A percentile compares a stretch with the other conserved stretches of the same genome.
These are phyloP conservation scores for Mycosarcoma mackinlayi DNA, from an alignment of 1,284 basidiomycete genomes.

Conservation along the genomic window DNA sequence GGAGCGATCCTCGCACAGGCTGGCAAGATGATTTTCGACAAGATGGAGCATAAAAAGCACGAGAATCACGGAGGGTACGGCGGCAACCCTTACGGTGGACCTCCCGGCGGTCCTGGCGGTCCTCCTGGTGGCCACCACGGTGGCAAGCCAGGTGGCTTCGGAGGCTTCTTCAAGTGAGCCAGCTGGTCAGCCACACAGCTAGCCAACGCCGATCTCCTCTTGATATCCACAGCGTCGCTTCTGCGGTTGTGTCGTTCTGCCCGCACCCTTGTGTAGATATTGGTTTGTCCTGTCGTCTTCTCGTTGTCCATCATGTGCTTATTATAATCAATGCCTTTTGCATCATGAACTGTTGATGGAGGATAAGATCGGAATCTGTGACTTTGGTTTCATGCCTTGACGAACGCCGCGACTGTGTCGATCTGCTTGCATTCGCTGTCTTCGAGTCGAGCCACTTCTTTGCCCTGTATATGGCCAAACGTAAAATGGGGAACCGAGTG, in stretches of 20 bases:
- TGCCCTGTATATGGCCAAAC: constrained; percentile 40
- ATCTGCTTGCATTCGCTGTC: constrained; percentile 44
- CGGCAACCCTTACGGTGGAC: constrained; percentile 32
- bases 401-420: constrained; percentile 33
- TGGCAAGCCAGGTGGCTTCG: constrained; percentile 23
- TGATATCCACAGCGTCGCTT: no score
- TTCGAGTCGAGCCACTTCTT: constrained; percentile 47
- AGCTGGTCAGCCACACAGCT: not conserved
- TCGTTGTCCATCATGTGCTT: not conserved
- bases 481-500: no score
- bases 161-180: constrained; percentile 40
- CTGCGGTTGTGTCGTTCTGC: no score
- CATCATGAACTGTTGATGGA: no score
- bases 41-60: constrained; percentile 41
- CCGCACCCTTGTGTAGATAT: not conserved
- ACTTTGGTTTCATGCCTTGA: constrained; percentile 9
- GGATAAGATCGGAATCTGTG: no score
- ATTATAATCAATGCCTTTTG: not conserved
- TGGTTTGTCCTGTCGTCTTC: not conserved
- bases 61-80: constrained; percentile 15
- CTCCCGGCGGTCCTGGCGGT: constrained; percentile 13
- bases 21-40: constrained; percentile 55
- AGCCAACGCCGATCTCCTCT: no score
- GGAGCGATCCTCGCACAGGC: constrained; percentile 58
- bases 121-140: constrained; percentile 20